Conservation (phyloP, 352 stramenopile genomes). For the Phytophthora kernoviae region DNA sequence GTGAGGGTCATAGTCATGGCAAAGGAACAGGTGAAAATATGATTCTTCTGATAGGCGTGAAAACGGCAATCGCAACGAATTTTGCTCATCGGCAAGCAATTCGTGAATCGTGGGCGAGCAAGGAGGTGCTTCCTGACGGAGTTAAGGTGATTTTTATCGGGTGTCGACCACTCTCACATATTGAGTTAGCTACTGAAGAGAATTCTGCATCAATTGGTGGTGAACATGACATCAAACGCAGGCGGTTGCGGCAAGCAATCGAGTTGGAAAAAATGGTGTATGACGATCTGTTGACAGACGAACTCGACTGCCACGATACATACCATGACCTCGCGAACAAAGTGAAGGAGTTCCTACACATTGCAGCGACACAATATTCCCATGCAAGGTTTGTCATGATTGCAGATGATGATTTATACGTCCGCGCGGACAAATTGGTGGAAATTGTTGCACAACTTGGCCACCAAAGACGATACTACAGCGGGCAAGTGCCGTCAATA, state of each 20-base stretch:
- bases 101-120: slow-evolving; percentile 37
- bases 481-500: slow-evolving; percentile 2
- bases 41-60: slow-evolving; percentile 33
- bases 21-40: slow-evolving; percentile 2
- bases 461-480: slow-evolving; percentile 15
- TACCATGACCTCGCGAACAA: slow-evolving; percentile 55
- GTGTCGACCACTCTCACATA: slow-evolving; percentile 8
- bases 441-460: background rate
- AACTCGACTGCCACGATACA: slow-evolving; percentile 48
- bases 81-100: slow-evolving; percentile 36
- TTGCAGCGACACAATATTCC: slow-evolving; percentile 17
- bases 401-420: slow-evolving; percentile 52
- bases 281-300: slow-evolving; percentile 44
- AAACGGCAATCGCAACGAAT: slow-evolving; percentile 23
- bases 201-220: background rate
- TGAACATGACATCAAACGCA: background rate
- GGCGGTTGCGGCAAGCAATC: slow-evolving; percentile 11
- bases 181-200: too few species aligned
- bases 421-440: slow-evolving; percentile 28
- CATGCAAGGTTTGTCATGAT: slow-evolving; percentile 44
- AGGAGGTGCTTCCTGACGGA: background rate
- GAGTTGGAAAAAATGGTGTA: slow-evolving; percentile 37
- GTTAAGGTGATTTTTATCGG: slow-evolving; percentile 28
- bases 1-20: background rate
- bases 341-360: slow-evolving; percentile 53